Base-by-base conservation (phyloP, 1,284 basidiomycete genomes). In the Limonomyces culmigenus region DNA sequence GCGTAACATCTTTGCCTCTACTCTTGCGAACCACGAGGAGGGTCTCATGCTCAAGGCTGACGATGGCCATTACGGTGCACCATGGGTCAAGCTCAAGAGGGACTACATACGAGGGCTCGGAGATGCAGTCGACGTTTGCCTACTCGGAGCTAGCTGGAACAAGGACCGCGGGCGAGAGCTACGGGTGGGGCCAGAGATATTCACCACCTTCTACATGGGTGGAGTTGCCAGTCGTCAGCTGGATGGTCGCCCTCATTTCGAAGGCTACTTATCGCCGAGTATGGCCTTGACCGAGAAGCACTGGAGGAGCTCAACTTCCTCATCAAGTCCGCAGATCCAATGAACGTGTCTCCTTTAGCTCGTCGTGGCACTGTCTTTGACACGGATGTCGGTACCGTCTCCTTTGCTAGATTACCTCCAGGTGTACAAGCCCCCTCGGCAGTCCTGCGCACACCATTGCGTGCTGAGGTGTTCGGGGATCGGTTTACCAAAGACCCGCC, bases 91-190 rank as follows among this genome's bases (percentile, higher is more conserved):
- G 59, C 36, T 61, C 35, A 79, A 83, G 60, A 71, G 66, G 49
- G 88, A 92, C 50, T 91, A 89, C 45, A 84, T 93, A 27, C 70
- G 72, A 0, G 77, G 77, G 1, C 63, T 79, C 32, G 85, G 86
- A 0, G 88, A 93, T 51, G 67, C 69, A 10, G 48, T 88, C 11
- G 85, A 91, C 50, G 62, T 91, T 34, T 72, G 74, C 1, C 50
- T 89, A 15, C 50, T 91, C 17, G 88, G 72, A 1, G 84, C 75
- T 11, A 59, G 67, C 1, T 88, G 84, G 81, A 77, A 85, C 41
- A 74, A 74, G 45, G 67, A 79, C 25, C 64, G 88, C 6, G 88
- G 67, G 3, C 57, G 81, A 33, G 75, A 79, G 38, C 59, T 92
- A 2, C 54, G 76, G 50, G 85, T 87, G 3, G 58, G 76, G n/a